These are phyloP conservation scores for Coniochaeta prunicola DNA, from an alignment of 2,329 filamentous ascomycete genomes.

Conservation along the genomic window DNA sequence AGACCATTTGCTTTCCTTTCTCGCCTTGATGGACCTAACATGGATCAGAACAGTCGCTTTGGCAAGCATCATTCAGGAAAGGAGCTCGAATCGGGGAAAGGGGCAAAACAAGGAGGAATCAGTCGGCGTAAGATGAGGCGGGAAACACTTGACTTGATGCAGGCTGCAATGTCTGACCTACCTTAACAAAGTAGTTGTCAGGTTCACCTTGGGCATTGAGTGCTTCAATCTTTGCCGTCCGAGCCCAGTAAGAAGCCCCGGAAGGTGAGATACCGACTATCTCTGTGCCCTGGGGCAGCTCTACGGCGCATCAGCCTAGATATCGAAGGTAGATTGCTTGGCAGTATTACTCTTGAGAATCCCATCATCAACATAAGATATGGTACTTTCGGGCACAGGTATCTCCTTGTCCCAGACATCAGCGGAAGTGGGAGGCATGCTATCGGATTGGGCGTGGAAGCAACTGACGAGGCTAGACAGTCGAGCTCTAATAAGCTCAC, in stretches of 20 bases:
- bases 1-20: conserved; percentile 19
- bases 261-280: background rate
- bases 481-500: no score
- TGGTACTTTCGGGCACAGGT: background rate
- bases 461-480: no score
- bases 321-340: background rate
- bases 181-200: conserved; percentile 14
- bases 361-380: background rate
- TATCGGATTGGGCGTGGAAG: no score
- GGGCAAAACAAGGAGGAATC: no score
- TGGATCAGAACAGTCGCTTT: no score
- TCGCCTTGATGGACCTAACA: conserved; percentile 7
- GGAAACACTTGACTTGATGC: no score
- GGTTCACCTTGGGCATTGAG: conserved; percentile 8
- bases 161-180: no score
- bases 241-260: conserved; percentile 6
- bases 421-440: no score
- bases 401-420: background rate
- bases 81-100: no score
- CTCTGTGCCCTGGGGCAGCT: conserved; percentile 3
- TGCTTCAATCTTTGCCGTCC: conserved; percentile 5
- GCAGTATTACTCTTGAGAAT: background rate
- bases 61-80: no score
- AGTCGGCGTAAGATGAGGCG: no score
- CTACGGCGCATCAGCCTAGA: background rate